phyloP scores from a whole-genome alignment of 192 early-diverging fungal species.

The Coemansia sp. region DNA sequence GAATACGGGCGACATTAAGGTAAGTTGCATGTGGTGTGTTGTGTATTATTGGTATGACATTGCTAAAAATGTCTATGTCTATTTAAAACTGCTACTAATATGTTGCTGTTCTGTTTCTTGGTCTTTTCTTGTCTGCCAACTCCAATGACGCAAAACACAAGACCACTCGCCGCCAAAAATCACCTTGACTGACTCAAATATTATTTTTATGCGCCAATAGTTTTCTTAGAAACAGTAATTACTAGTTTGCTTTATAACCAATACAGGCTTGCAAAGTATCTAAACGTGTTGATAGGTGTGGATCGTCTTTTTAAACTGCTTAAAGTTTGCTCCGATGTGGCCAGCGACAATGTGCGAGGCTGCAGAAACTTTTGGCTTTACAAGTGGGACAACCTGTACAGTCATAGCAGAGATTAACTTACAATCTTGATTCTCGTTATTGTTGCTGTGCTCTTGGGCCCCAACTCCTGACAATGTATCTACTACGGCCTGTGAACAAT shows the following conservation, averaged over 20 bases:
- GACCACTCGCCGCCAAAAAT: too few relatives aligned
- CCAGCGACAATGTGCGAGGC: neutral
- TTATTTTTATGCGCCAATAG: too few relatives aligned
- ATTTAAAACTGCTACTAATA: too few relatives aligned
- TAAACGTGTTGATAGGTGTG: slow-evolving; percentile 23
- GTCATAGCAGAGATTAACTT: neutral
- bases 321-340: slow-evolving; percentile 24
- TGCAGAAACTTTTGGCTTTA: neutral
- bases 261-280: neutral
- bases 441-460: neutral
- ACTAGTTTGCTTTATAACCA: neutral
- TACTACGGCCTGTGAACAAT: neutral
- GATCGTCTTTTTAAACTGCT: slow-evolving; percentile 42
- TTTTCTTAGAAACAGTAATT: neutral
- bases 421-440: neutral
- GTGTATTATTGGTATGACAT: too few relatives aligned
- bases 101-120: too few relatives aligned
- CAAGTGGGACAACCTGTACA: neutral
- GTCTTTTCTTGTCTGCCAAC: too few relatives aligned
- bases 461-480: neutral
- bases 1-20: too few relatives aligned
- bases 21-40: too few relatives aligned
- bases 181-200: too few relatives aligned
- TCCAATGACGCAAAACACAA: too few relatives aligned
- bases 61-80: too few relatives aligned